Percentiles rank a stretch among this genome's conserved stretches.
These are phyloP conservation scores for Vitis rotundifolia DNA, from an alignment of 164 flowering plant genomes.

Conservation along the genomic window DNA sequence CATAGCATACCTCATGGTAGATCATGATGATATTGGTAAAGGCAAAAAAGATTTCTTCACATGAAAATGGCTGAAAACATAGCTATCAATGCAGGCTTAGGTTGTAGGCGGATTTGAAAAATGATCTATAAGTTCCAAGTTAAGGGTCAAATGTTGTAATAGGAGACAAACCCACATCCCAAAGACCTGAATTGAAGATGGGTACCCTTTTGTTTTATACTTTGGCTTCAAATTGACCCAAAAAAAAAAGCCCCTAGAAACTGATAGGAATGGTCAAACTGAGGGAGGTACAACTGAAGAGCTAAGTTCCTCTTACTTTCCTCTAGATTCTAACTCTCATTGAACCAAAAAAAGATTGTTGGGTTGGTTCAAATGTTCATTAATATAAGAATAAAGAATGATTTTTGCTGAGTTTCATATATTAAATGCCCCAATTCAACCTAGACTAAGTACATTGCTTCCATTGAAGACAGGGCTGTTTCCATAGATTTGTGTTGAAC, in stretches of 20 bases:
- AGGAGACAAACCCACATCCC: neutral
- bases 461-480: neutral
- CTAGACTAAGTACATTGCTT: neutral
- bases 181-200: neutral
- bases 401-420: too few relatives aligned
- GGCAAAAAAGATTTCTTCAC: neutral
- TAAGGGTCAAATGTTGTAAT: slow-evolving; percentile 2
- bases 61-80: slow-evolving; percentile 1
- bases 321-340: too few relatives aligned
- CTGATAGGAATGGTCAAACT: too few relatives aligned
- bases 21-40: neutral
- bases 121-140: neutral
- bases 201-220: too few relatives aligned
- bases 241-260: too few relatives aligned
- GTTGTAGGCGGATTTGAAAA: neutral
- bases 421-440: neutral
- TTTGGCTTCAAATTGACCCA: too few relatives aligned
- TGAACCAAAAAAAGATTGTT: too few relatives aligned
- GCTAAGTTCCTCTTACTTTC: too few relatives aligned
- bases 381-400: too few relatives aligned
- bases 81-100: neutral
- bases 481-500: neutral
- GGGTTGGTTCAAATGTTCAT: too few relatives aligned
- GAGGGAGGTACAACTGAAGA: too few relatives aligned
- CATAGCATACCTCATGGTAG: neutral